Evolutionary conservation across 768 basidiomycete genomes (phyloP), one percentile per base, ranked within the genome.

Genomic region (Pleurotus djamor): DNA sequence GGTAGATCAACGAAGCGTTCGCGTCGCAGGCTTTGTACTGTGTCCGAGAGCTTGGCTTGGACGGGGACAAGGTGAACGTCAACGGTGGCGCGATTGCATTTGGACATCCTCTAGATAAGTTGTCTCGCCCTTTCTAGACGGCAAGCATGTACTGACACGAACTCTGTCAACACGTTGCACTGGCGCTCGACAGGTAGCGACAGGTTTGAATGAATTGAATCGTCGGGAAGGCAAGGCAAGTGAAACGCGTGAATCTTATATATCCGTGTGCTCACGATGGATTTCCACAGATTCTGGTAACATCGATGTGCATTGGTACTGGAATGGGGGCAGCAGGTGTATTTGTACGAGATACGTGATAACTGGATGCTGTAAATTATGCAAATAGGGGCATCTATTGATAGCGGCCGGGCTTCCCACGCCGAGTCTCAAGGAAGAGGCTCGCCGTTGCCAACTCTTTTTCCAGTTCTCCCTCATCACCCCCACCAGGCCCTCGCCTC

Each of bases 21-120:
- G 92, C 92, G 8, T 92, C 90, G 0, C 90, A 91, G 74, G 90
- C 83, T 59, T 82, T 89, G 0, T 92, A 96, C 68, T 83, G 82
- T 52, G 72, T 92, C 37, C 86, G 86, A 63, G 69, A 81, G 59
- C 83, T 95, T 14, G 79, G 78, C 10, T 76, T 96, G 28, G 47
- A 56, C 34, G 16, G 28, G 2, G 61, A 59, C 13, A 62, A 58
- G 48, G 51, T 61, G 13, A 95, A 95, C 66, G 90, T 92, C 32
- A 94, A 94, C 60, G 94, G 94, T 13, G 94, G 94, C 2, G 93
- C 93, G 0, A 96, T 96, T 66, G 93, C 92, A 17, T 77, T 94
- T 44, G 90, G 91, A 0, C 90, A 92, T 71, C 90, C 91, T 32
- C 69, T 92, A 83, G 91, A 88, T 91, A 68, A 82, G 88, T 82